Conservation (phyloP, 176 grass and related monocot genomes). For the Juncus inflexus region DNA sequence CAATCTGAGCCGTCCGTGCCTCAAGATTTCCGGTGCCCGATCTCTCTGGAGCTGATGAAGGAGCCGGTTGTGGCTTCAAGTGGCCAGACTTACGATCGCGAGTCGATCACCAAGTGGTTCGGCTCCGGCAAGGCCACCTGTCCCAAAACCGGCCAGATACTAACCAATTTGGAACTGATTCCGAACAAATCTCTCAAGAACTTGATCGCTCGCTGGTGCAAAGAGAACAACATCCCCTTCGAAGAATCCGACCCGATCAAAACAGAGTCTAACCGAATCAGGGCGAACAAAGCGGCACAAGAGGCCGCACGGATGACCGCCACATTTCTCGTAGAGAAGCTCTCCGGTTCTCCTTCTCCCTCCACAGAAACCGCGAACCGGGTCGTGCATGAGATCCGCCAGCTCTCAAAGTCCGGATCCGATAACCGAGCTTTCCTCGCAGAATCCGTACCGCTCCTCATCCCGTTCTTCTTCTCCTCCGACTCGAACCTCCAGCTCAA, state of each 20-base stretch:
- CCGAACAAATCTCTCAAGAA: conserved; percentile 86
- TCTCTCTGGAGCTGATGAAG: conserved; percentile 83
- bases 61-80: conserved; percentile 78
- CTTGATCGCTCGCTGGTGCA: conserved; percentile 84
- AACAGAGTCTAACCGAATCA: conserved; percentile 30
- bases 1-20: conserved; percentile 46
- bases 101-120: conserved; percentile 75
- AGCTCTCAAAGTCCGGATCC: conserved; percentile 62
- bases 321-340: conserved; percentile 70
- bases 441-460: conserved; percentile 63
- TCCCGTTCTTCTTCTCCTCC: conserved; percentile 67
- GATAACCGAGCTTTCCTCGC: conserved; percentile 79
- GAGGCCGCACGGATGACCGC: conserved; percentile 92
- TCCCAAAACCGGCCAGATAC: conserved; percentile 73
- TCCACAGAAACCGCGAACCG: conserved; percentile 58
- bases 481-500: conserved; percentile 72
- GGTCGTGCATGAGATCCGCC: conserved; percentile 83
- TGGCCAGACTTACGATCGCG: conserved; percentile 90
- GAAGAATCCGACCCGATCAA: conserved; percentile 45
- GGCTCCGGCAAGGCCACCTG: conserved; percentile 70
- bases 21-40: conserved; percentile 84
- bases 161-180: conserved; percentile 52
- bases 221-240: conserved; percentile 56
- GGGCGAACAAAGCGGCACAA: conserved; percentile 71
- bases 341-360: conserved; percentile 25